Base-by-base conservation (phyloP, 441 rosid species). In the Croton laevigatus region DNA sequence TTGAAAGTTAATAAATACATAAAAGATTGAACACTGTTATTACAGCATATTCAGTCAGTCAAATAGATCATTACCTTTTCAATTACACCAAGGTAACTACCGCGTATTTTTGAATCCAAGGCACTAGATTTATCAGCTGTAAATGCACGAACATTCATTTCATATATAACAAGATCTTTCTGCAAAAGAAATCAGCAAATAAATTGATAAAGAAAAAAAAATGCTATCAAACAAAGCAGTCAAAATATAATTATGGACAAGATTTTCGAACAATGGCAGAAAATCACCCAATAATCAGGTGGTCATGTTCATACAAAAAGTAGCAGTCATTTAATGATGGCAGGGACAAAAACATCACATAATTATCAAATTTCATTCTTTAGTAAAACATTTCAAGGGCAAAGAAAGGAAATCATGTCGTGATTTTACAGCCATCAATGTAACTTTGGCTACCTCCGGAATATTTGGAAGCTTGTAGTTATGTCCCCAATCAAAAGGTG, bases 81-180 rank as follows among this genome's bases (percentile, higher is more conserved):
- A 78, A 89, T 82, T 75, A 92, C 36, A 81, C 93, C 97, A 73
- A 88, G 91, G 79, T 89, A 94, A 83, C 89, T 92, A 59, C 98
- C 99, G 45, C 84, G 76, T 62, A 81, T 71, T 59, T 78, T 70
- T 78, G 88, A 80, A 85, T 87, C 92, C 78, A 89, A 77, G 55
- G 86, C 88, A 76, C 97, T 94, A 77, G 98, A 90, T 74, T 92
- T 84, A 75, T 92, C 97, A 77, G 81, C 87, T 65, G 97, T 90
- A 83, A 90, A 92, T 84, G 97, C 98, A 64, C 98, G 97, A 53
- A 94, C 94, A 81, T 88, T 94, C 93, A 88, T 94, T 84, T 94
- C 98, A 81, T 94, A 94, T 71, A 91, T 79, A 72, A 90, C 91
- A 81, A 94, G 97, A 81, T 94, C 97, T 80, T 85, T 84, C 99